Base-by-base conservation (phyloP, 495 filamentous ascomycete genomes). In the Aspergillus campestris region DNA sequence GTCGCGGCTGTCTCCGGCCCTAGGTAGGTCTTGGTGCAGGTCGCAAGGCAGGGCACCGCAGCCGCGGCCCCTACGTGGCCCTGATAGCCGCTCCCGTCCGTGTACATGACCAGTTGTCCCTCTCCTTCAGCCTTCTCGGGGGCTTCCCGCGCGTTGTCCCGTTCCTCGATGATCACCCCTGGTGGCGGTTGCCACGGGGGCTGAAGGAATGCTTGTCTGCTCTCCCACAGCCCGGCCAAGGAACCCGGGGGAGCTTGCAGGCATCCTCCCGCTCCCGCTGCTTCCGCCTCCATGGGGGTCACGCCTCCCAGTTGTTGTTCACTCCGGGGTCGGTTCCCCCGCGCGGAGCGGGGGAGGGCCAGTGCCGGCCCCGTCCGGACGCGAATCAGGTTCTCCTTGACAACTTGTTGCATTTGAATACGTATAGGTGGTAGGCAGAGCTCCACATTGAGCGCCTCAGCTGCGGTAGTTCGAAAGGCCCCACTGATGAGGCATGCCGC, bases 101-200 rank as follows among this genome's bases (percentile, higher is more conserved):
- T 55, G 38, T 54, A 50, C 1, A 47, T 13, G 12, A 31, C 14
- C 9, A 47, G 9, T 36, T 13, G 37, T 13, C 31, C 34, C 50
- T 48, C n/a, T n/a, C n/a, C n/a, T n/a, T n/a, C n/a, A n/a, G n/a
- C n/a, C 6, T 45, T 1, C 3, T 42, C 9, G 28, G 49, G 46
- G 9, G 2, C 15, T 8, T 43, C 27, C 11, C 38, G 31, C 8
- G 50, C 54, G 2, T 12, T 13, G 11, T 53, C 47, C 31, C 54
- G 30, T 18, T 48, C 47, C 12, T 50, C 39, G 43, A 53, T 50
- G 28, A 40, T 24, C 6, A 57, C 50, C 31, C 37, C 18, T 34
- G 54, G 54, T 40, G 40, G 43, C 11, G 34, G 43, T 15, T 42
- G 48, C 55, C 49, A 59, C 31, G 52, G 56, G 41, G 34, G 15